Evolutionary conservation across 192 early-diverging fungal genomes (phyloP), one percentile per base, ranked within the genome.

Genomic region (Coemansia sp.): DNA sequence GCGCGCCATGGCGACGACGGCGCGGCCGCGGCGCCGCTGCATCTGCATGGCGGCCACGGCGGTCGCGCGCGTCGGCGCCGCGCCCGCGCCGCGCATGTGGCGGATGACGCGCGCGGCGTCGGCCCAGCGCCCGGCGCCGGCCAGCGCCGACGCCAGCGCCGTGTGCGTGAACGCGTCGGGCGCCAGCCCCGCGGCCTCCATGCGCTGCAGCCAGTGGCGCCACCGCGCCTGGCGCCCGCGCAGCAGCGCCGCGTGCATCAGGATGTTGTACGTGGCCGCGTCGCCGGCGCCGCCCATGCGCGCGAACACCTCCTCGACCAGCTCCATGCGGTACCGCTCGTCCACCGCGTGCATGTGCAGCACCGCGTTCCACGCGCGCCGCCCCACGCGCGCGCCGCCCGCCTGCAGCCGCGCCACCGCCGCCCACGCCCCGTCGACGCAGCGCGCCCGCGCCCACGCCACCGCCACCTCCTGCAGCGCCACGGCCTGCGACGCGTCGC

Each of bases 281-380:
- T 73, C 70, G 3, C 18, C 39, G 9, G 43, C 34, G 5, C 59
- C 76, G 0, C 63, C 63, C 76, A 78, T 78, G 16, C 76, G 66
- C 51, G 18, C 34, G 5, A 65, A 37, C 16, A 73, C 70, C 43
- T 65, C 38, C 45, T 73, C 70, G 14, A 78, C 63, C 59, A 73
- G 60, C 23, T 48, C 62, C 42, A 58, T 57, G 28, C 59, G 62
- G 63, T 78, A 78, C 59, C 76, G 76, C 70, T 55, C 59, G 37
- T 78, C 76, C 14, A 59, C 46, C 26, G 76, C 76, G 40, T 78
- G 70, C 63, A 78, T 68, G 10, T 68, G 66, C 36, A 78, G 51
- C 31, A 78, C 40, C 38, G 63, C 70, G 55, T 78, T 78, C 76
- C 76, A 78, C 23, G 58, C 76, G 45, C 66, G 76, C 58, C 59